Conservation (phyloP, 805 yeast genomes). For the Grigorovia humatica region DNA sequence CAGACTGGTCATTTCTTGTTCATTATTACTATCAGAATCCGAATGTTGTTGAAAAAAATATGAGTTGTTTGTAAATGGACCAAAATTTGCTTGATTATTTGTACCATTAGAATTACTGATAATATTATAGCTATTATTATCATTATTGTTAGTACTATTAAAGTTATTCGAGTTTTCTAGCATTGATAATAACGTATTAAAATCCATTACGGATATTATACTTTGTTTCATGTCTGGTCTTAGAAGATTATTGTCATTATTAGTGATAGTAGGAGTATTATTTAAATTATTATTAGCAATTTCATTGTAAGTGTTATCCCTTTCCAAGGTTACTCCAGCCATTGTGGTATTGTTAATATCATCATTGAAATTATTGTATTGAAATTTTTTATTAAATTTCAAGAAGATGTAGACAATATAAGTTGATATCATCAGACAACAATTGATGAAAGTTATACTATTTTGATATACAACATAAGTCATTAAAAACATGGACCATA, state of each 20-base stretch:
- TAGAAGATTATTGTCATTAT: not conserved
- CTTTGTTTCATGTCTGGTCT: slow-evolving; percentile 19
- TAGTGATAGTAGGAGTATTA: not conserved
- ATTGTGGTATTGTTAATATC: not conserved
- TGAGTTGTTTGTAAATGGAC: not conserved
- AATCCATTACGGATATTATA: slow-evolving; percentile 25
- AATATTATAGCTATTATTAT: not conserved
- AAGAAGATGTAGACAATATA: slow-evolving; percentile 13
- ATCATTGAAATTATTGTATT: not conserved
- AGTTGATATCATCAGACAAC: slow-evolving; percentile 18
- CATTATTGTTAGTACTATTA: not conserved
- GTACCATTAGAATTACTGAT: not conserved
- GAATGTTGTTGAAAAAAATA: not conserved
- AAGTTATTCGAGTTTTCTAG: slow-evolving; percentile 14
- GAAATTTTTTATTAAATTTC: slow-evolving; percentile 2
- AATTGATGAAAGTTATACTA: slow-evolving; percentile 19
- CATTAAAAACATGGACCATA: slow-evolving; percentile 18
- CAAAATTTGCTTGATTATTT: not conserved
- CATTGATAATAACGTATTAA: slow-evolving; percentile 17
- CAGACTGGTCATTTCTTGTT: not conserved
- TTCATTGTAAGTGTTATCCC: not conserved
- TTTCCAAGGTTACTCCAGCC: not conserved
- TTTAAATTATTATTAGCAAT: not conserved
- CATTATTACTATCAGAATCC: not conserved
- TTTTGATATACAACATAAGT: slow-evolving; percentile 17